Evolutionary conservation across 2,329 filamentous ascomycete genomes (phyloP).

Genomic region (Aspergillus arachidicola): DNA sequence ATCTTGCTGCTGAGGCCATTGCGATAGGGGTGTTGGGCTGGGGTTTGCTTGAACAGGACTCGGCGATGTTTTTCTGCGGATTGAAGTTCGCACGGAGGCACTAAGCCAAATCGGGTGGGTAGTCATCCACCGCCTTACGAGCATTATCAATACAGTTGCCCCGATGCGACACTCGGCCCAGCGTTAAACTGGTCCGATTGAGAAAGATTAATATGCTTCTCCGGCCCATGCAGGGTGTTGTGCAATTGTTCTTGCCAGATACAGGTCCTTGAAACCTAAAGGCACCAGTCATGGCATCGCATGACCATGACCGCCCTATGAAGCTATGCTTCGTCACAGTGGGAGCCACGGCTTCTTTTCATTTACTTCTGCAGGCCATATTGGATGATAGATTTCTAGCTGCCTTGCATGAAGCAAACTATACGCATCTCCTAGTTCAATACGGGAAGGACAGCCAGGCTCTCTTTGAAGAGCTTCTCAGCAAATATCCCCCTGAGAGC

Average conservation of each 20-base stretch:
- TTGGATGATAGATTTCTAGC: constrained; percentile 65
- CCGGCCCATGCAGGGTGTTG: neutral
- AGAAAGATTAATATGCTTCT: constrained; percentile 6
- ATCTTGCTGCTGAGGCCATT: constrained; percentile 45
- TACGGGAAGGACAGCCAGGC: constrained; percentile 69
- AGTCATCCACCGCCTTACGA: constrained; percentile 5
- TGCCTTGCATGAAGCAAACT: constrained; percentile 61
- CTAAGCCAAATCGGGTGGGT: constrained; percentile 25
- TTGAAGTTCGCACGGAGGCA: constrained; percentile 19
- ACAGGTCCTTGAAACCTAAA: neutral
- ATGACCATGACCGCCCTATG: constrained; percentile 10
- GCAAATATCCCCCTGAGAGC: constrained; percentile 26
- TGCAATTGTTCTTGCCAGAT: neutral
- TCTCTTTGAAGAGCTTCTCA: constrained; percentile 52
- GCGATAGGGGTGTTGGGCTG: constrained; percentile 19
- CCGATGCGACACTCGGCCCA: neutral
- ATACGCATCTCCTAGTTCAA: constrained; percentile 75
- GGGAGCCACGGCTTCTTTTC: constrained; percentile 87
- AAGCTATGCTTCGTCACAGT: constrained; percentile 80
- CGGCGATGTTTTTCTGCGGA: constrained; percentile 25
- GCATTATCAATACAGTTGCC: neutral
- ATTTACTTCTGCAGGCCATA: constrained; percentile 67
- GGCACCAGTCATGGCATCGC: constrained; percentile 16
- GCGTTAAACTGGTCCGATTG: neutral
- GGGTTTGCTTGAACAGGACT: constrained; percentile 25